Base-by-base conservation (phyloP, 164 flowering plant species). In the Malania oleifera region DNA sequence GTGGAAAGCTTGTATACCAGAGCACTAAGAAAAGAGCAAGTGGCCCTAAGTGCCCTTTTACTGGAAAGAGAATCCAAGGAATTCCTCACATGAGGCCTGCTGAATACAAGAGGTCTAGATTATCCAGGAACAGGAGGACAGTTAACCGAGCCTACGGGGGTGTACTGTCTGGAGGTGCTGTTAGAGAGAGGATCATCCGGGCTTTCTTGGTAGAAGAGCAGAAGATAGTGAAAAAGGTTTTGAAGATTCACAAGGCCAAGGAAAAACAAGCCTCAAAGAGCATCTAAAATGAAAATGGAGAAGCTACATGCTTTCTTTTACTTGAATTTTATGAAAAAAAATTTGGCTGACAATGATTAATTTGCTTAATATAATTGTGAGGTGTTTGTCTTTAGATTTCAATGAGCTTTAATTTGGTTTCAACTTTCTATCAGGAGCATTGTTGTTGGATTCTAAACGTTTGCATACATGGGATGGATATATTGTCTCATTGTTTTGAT, bases 101-200 rank as follows among this genome's bases (percentile, higher is more conserved):
- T 45, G 89, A 83, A 25, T 83, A 81, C 65, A 81, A 79, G 72
- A 77, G 85, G 61, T 71, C 84, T n/a, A 77, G 89, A 52, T 56
- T 83, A 48, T 44, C 89, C 4, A 72, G 89, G 58, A 83, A 79
- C 63, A 53, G 82, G 45, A 75, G 88, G 65, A 83, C 85, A 17
- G 85, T 83, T 1, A 80, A 78, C 61, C 85, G 88, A 38, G 75
- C 88, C 15, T 83, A 83, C 72, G 88, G 88, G 52, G 88, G 88
- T 27, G 85, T 77, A n/a, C 56, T 81, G 39, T 79, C 88, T 59
- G 88, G 82, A n/a, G 47, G 76, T 51, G 88, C 88, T 39, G 85
- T 83, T 6, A 73, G 88, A 29, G 85, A 83, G 44, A 80, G 88
- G 65, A 77, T 77, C 39, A 74, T 74, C 50, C 67, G 81, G 11